phyloP scores from a whole-genome alignment of 352 stramenopile species.

The Phytophthora litchii region DNA sequence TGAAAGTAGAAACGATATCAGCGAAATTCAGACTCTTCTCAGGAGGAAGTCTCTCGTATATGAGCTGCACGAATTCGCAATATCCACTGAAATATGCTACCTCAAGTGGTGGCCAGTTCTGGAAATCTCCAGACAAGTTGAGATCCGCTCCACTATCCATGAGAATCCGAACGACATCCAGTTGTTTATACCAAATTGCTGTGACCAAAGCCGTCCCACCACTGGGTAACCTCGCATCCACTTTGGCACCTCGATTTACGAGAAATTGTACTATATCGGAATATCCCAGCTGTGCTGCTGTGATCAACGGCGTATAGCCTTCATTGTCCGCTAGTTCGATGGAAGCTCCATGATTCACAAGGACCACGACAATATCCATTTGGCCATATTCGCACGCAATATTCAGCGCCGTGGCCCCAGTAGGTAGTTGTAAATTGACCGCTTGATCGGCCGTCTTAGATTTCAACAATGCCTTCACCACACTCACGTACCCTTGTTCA shows the following conservation, averaged over 20 bases:
- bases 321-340: conserved; percentile 18
- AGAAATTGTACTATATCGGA: conserved; percentile 22
- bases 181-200: conserved; percentile 14
- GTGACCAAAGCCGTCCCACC: conserved; percentile 15
- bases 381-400: conserved; percentile 22
- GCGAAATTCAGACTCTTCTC: not conserved
- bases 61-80: conserved; percentile 23
- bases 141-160: conserved; percentile 24
- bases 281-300: conserved; percentile 18
- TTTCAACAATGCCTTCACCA: conserved; percentile 14
- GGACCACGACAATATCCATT: conserved; percentile 4
- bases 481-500: not conserved
- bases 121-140: conserved; percentile 25
- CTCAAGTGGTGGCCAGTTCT: conserved; percentile 15
- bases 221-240: conserved; percentile 15
- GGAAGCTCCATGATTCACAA: conserved; percentile 12
- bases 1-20: conserved; percentile 2
- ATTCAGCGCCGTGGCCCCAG: conserved; percentile 17
- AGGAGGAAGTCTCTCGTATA: conserved; percentile 11
- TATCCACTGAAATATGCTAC: conserved; percentile 31
- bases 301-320: conserved; percentile 19
- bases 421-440: conserved; percentile 13
- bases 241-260: conserved; percentile 2
- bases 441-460: not conserved
- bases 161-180: conserved; percentile 24